Conservation (phyloP, 371 early-diverging fungal species). For the Mucor piriformis region DNA sequence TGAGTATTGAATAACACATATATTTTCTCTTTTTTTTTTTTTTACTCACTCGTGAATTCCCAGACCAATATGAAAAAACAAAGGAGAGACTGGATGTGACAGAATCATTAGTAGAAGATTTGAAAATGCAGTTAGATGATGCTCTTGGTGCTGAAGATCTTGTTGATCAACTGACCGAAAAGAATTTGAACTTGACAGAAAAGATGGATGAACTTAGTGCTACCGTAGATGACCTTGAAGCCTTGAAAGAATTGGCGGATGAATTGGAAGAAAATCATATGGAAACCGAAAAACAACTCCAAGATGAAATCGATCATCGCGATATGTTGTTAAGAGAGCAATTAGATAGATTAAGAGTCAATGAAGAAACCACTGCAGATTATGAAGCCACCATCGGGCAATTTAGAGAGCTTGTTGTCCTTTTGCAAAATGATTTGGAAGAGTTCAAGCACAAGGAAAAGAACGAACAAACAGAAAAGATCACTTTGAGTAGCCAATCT, state of each 20-base stretch:
- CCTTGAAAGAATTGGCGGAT: conserved; percentile 87
- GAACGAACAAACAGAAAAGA: conserved; percentile 54
- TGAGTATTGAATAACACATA: conserved; percentile 1
- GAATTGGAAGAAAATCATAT: conserved; percentile 90
- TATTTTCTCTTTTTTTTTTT: no score
- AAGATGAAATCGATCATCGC: conserved; percentile 82
- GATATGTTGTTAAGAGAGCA: conserved; percentile 71
- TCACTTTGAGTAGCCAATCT: conserved; percentile 66
- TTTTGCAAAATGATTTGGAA: conserved; percentile 75
- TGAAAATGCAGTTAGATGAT: conserved; percentile 84
- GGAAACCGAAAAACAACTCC: conserved; percentile 84
- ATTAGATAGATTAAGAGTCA: conserved; percentile 56
- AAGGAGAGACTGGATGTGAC: conserved; percentile 60
- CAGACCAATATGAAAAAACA: conserved; percentile 54
- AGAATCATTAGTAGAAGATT: conserved; percentile 77
- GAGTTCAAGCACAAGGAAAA: conserved; percentile 69
- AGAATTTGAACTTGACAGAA: conserved; percentile 76
- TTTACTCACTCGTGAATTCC: conserved; percentile 31
- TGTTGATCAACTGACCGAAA: conserved; percentile 77
- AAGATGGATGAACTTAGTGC: conserved; percentile 77
- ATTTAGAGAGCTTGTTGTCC: conserved; percentile 83
- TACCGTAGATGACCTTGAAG: conserved; percentile 87
- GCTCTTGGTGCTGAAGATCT: conserved; percentile 80
- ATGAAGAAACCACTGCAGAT: conserved; percentile 84
- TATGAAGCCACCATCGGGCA: conserved; percentile 83